Base-by-base conservation (phyloP, 2,329 filamentous ascomycete genomes). In the Nannizziopsis barbatae region DNA sequence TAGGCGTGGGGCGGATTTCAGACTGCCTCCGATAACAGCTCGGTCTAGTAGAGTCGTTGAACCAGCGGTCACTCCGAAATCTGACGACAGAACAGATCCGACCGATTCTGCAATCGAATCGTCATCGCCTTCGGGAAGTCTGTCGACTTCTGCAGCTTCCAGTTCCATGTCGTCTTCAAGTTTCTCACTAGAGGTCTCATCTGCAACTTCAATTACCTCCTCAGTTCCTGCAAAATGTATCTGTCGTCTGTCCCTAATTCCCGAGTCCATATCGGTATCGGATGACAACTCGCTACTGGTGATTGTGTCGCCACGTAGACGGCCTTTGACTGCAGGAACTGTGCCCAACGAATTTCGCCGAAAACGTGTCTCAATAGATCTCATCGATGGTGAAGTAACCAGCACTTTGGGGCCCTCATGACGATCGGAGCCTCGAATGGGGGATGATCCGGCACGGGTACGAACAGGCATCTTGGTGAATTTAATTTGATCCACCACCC, bases 401-500 rank as follows among this genome's bases (percentile, higher is more conserved):
- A 71, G 65, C n/a, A 76, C 65, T 20, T 75, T 70, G 7, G 69
- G 66, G 14, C 59, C 60, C 45, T 74, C 73, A 37, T 61, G 62
- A 27, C 60, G 65, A 52, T 70, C 67, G 27, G 66, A 67, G 27
- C 67, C 70, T 41, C 86, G 81, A 33, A 85, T 81, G 2, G 90
- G 90, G 42, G 90, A 95, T 0, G 89, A 95, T 9, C 86, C 90
- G 20, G 89, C 86, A 49, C 90, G 81, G 56, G 80, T 81, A 27
- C 89, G 79, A 38, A 95, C 76, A 1, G 92, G 90, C 86, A 95
- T 90, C 68, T 96, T 96, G 42, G 84, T 81, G 66, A 98, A 98
- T 61, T 90, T 89, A 63, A 96, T 95, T 64, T 93, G 86, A 62
- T 93, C 86, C 2, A 84, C 83, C 39, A 85, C 83, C 47, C 84